Base-by-base conservation (phyloP, 495 filamentous ascomycete species). In the Letharia columbiana region DNA sequence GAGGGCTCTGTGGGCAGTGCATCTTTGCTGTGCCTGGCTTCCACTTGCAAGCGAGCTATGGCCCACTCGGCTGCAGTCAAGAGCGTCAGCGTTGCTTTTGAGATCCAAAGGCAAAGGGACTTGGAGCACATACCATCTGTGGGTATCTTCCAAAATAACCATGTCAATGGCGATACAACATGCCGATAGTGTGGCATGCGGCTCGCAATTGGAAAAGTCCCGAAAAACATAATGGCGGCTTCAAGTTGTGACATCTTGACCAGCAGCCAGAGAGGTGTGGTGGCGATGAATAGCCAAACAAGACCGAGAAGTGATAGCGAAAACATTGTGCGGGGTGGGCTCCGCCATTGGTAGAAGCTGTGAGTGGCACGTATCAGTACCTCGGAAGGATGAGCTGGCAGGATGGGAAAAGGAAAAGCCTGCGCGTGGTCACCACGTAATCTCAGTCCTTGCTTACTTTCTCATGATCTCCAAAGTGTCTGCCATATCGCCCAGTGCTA, bases 281-380 rank as follows among this genome's bases (percentile, higher is more conserved):
- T 39, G 10, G 70, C 62, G 28, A 64, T 62, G n/a, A 70, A 11
- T 6, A 76, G 49, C 50, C 74, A 71, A 13, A 49, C 42, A 11
- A 66, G 31, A 31, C 41, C 60, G n/a, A 77, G 54, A 17, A 76
- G 31, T n/a, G 60, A 54, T 23, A 78, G 72, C 1, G 74, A 68
- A 28, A 59, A n/a, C 1, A 69, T 41, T 13, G 77, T 77, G 1
- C 71, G 67, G 18, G 23, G 44, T 0, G 76, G 76, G 35, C 62
- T 61, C 7, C 71, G 70, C 73, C 77, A 80, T 66, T 78, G 75
- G 47, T 75, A 77, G 66, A 78, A 77, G 58, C 76, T 79, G 54
- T 44, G 61, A 23, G 28, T 17, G 45, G 59, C 23, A 66, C 47
- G n/a, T 64, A 17, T 52, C 20, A 64, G 59, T 59, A 10, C 54